A percentile compares a stretch with the other conserved stretches of the same genome.
These are phyloP conservation scores for Auxenochlorella pyrenoidosa DNA, from an alignment of 139 green algal species.

Conservation along the genomic window DNA sequence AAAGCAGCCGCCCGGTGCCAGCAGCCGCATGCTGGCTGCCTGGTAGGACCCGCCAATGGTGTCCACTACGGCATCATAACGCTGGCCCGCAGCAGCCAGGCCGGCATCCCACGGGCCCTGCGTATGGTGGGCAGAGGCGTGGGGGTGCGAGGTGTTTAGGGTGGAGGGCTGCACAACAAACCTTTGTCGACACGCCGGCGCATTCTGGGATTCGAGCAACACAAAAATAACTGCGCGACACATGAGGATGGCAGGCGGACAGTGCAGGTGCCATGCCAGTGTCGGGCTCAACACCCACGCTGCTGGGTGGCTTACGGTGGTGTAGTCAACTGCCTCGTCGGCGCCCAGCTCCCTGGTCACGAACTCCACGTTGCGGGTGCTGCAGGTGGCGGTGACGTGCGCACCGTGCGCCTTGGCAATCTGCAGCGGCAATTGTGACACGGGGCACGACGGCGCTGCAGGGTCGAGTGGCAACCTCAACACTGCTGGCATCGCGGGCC, in stretches of 20 bases:
- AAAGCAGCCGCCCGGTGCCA: slow-evolving; percentile 10
- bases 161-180: not conserved
- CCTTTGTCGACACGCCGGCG: too few relatives aligned
- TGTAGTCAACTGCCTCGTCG: slow-evolving; percentile 73
- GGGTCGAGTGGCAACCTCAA: too few relatives aligned
- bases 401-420: slow-evolving; percentile 59
- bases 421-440: not conserved
- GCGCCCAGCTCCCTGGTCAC: slow-evolving; percentile 55
- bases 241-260: too few relatives aligned
- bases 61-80: slow-evolving; percentile 3
- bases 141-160: not conserved
- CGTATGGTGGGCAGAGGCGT: not conserved
- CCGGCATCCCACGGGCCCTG: slow-evolving; percentile 14
- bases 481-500: too few relatives aligned
- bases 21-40: slow-evolving; percentile 18
- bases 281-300: not conserved
- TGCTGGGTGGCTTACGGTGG: not conserved
- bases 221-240: too few relatives aligned
- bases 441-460: not conserved
- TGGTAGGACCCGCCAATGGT: slow-evolving; percentile 39
- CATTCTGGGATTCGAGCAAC: too few relatives aligned
- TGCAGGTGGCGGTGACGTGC: slow-evolving; percentile 63
- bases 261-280: not conserved
- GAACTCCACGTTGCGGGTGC: slow-evolving; percentile 57
- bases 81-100: not conserved